Base-by-base conservation (phyloP, 2,329 filamentous ascomycete genomes). In the Clonostachys rosea region DNA sequence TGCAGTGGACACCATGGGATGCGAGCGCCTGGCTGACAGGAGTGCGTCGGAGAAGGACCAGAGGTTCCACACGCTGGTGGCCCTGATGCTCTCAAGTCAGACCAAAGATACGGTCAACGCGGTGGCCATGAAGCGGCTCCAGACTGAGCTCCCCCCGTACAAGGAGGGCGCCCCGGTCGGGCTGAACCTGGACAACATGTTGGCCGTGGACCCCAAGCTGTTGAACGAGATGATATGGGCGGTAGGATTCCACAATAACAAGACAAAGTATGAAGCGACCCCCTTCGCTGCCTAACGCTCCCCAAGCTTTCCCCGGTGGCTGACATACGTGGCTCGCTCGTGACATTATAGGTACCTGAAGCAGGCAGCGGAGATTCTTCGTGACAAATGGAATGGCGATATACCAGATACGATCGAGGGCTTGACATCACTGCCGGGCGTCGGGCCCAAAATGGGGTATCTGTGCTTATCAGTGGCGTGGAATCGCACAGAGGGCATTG, bases 1-100 rank as follows among this genome's bases (percentile, higher is more conserved):
- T 1, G 88, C 92, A 1, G 94, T 99, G 11, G 94, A 99, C 65
- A 97, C 92, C 1, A 96, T 97, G 91, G 94, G 94, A 11, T 99
- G 94, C 67, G 91, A 91, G 66, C 79, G 81, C 8, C 75, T 94
- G 10, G 88, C 87, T 4, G 69, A 76, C 43, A 63, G 68, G 14
- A 65, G 57, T 2, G 74, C 77, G 11, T 74, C 68, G 48, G 62
- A 72, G 24, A 72, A 68, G 49, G 78, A 81, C 59, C 83, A 83
- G 61, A 80, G 91, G 7, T 91, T 95, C 57, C 91, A 96, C 59
- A 95, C 89, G 4, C 79, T 96, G 33, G 76, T 95, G 37, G 82
- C 91, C 13, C 74, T 96, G 52, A 96, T 96, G 91, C 78, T 96
- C 34, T 92, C 87, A 35, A 90, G 86, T 44, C 91, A 96, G 71